These are phyloP conservation scores for Mucor plumbeus DNA, from an alignment of 371 early-diverging fungal genomes.

Conservation along the genomic window DNA sequence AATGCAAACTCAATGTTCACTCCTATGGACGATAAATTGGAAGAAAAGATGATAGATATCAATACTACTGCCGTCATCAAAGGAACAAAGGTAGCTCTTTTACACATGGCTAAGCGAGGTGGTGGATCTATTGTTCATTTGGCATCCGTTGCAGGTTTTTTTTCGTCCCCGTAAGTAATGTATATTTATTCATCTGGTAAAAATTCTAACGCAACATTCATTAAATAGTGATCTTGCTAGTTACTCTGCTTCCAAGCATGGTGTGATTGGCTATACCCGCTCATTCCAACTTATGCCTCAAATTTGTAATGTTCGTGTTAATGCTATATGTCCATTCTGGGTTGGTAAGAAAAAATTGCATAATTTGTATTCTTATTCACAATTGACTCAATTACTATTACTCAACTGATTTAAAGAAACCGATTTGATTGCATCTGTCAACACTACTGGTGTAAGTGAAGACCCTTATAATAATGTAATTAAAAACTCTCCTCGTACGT, in stretches of 20 bases:
- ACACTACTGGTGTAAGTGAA: background rate
- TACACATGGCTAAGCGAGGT: constrained; percentile 45
- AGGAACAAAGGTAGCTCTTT: constrained; percentile 46
- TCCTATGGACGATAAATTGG: constrained; percentile 31
- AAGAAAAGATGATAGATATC: constrained; percentile 62
- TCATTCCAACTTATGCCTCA: constrained; percentile 75
- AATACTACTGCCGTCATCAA: constrained; percentile 72
- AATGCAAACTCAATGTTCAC: constrained; percentile 33
- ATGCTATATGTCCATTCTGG: constrained; percentile 40
- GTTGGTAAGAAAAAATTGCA: constrained; percentile 24
- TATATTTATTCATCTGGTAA: background rate
- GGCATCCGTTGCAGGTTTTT: constrained; percentile 42
- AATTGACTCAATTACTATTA: background rate
- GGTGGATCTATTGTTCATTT: constrained; percentile 56
- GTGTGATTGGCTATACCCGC: constrained; percentile 87
- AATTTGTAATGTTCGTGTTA: constrained; percentile 47
- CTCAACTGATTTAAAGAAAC: background rate
- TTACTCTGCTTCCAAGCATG: constrained; percentile 92
- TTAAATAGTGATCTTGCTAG: constrained; percentile 1
- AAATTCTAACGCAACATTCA: background rate
- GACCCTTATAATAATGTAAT: constrained; percentile 18
- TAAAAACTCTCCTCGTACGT: constrained; percentile 29
- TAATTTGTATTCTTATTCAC: background rate
- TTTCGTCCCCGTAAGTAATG: constrained; percentile 16
- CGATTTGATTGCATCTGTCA: background rate